Base-by-base conservation (phyloP, 1,284 basidiomycete genomes). In the Anthracocystis panici-leucophaei region DNA sequence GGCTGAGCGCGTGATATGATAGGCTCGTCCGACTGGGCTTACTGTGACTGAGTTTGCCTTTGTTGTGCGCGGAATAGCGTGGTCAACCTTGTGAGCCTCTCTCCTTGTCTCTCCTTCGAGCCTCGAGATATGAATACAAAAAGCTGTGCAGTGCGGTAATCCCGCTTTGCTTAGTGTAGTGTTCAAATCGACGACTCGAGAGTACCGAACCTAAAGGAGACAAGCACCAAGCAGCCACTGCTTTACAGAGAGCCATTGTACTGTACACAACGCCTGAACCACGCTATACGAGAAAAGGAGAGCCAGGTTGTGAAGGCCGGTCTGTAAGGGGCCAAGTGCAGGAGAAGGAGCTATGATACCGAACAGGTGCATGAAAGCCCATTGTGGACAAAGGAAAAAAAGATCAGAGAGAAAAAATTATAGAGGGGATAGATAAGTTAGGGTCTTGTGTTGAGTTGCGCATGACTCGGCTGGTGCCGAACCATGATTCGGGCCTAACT, bases 1-100 rank as follows among this genome's bases (percentile, higher is more conserved):
- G n/a, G 14, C 18, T n/a, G 29, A 33, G 51, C 46, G 41, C 42
- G 57, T 53, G 58, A 57, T 57, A 56, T 68, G 65, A 68, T 68
- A 62, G 65, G 65, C 45, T 45, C 23, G 44, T 20, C 10, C 31
- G 41, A 35, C 29, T 29, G n/a, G 25, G 12, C 14, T 21, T 5
- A 33, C 31, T 33, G 2, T 33, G 9, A 2, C 12, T 38, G 1
- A 20, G 27, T 12, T 41, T 42, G 51, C 18, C n/a, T 33, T 38
- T 21, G 45, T 16, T 18, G 52, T 50, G 27, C 52, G 45, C 65
- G 65, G 65, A 14, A 53, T 23, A 53, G 65, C 65, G 65, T 44
- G 45, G 33, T 11, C 27, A 42, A 41, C 46, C 31, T 33, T 58
- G 23, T 38, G 6, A 33, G 31, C 31, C 31, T 33, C 31, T 33